phyloP scores from a whole-genome alignment of 1,284 basidiomycete genomes.

The Moesziomyces parantarcticus region DNA sequence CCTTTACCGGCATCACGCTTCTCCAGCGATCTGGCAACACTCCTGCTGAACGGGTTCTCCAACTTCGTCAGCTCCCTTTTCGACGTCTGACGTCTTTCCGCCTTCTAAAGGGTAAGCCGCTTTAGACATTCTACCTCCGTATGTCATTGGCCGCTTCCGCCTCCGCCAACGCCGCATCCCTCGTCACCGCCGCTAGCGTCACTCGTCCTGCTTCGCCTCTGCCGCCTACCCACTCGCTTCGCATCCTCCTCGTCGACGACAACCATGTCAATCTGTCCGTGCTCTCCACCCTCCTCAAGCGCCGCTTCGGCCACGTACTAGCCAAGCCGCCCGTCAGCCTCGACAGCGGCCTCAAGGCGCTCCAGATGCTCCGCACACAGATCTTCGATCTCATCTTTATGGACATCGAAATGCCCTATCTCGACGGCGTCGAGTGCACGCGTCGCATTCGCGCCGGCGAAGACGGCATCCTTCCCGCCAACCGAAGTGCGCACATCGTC shows the following conservation, averaged over 20 bases:
- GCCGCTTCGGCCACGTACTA: slow-evolving; percentile 48
- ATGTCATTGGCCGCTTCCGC: slow-evolving; percentile 17
- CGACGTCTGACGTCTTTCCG: slow-evolving; percentile 13
- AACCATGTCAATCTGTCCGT: slow-evolving; percentile 59
- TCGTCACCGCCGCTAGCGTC: slow-evolving; percentile 12
- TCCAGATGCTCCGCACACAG: slow-evolving; percentile 50
- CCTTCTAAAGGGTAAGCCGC: slow-evolving; percentile 37
- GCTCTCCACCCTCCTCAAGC: slow-evolving; percentile 52
- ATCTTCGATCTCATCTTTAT: slow-evolving; percentile 60
- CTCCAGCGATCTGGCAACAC: neutral
- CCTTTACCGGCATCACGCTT: neutral
- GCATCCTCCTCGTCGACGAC: slow-evolving; percentile 61
- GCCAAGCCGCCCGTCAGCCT: slow-evolving; percentile 49
- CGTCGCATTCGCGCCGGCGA: slow-evolving; percentile 50
- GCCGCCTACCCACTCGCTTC: slow-evolving; percentile 42
- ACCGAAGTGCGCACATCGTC: slow-evolving; percentile 44
- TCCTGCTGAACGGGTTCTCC: slow-evolving; percentile 3
- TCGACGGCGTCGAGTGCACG: slow-evolving; percentile 54
- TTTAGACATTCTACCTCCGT: slow-evolving; percentile 23
- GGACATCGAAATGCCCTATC: slow-evolving; percentile 62
- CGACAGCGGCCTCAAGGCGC: slow-evolving; percentile 58
- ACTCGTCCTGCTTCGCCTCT: slow-evolving; percentile 25
- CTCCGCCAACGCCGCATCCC: slow-evolving; percentile 5
- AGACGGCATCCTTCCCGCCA: slow-evolving; percentile 53
- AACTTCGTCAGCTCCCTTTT: slow-evolving; percentile 3